Conservation (phyloP, 805 yeast genomes). For the Hanseniaspora clermontiae region DNA sequence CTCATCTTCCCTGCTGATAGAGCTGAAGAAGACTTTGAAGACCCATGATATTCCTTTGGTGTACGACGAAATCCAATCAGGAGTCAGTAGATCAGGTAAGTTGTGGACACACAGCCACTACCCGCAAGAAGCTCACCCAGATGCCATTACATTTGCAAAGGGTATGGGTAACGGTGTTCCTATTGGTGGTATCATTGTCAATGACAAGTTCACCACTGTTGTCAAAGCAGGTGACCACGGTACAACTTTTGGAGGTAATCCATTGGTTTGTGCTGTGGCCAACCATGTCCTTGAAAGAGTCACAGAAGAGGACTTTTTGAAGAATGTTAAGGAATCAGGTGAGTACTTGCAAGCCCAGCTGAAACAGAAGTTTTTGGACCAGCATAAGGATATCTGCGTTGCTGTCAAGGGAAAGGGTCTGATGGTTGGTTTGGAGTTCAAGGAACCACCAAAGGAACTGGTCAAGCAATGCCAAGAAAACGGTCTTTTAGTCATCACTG, state of each 20-base stretch:
- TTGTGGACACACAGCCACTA: conserved; percentile 82
- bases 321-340: conserved; percentile 48
- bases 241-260: conserved; percentile 96
- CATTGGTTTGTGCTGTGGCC: conserved; percentile 76
- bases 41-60: conserved; percentile 53
- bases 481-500: conserved; percentile 77
- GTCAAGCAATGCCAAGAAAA: conserved; percentile 58
- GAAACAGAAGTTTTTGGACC: conserved; percentile 33
- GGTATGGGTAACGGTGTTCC: conserved; percentile 96
- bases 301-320: conserved; percentile 46
- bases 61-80: conserved; percentile 94
- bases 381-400: conserved; percentile 47
- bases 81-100: conserved; percentile 82
- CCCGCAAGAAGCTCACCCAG: conserved; percentile 80
- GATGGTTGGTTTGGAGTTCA: conserved; percentile 70
- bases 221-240: conserved; percentile 92
- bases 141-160: conserved; percentile 85
- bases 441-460: conserved; percentile 47
- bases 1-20: conserved; percentile 47
- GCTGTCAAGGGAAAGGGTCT: conserved; percentile 83
- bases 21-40: conserved; percentile 53
- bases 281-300: conserved; percentile 60
- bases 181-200: conserved; percentile 82
- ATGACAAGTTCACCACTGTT: conserved; percentile 59
- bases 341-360: conserved; percentile 42